A percentile compares a stretch with the other conserved stretches of the same genome.
Evolutionary conservation across 768 basidiomycete species (phyloP).

Genomic region (Pleurotus ostreatus): DNA sequence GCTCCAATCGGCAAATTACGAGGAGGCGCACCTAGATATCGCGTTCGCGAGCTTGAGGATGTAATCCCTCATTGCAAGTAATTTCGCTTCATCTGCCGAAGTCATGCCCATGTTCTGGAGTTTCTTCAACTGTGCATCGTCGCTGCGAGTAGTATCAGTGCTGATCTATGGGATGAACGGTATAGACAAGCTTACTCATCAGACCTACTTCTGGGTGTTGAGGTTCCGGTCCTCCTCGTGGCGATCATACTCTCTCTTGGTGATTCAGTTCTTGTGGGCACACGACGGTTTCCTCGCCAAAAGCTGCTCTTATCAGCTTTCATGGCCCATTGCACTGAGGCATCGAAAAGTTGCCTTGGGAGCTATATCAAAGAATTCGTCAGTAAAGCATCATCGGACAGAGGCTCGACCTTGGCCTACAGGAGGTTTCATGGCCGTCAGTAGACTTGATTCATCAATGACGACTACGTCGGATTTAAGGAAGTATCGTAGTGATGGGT

Average conservation of each 20-base stretch:
- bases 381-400: too few species aligned
- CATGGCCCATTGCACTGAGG: slow-evolving; percentile 86
- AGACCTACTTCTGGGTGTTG: slow-evolving; percentile 50
- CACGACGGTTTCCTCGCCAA: slow-evolving; percentile 60
- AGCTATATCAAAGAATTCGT: slow-evolving; percentile 27
- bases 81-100: slow-evolving; percentile 73
- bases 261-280: slow-evolving; percentile 51
- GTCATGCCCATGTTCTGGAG: slow-evolving; percentile 89
- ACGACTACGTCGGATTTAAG: slow-evolving; percentile 77
- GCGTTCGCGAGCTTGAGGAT: slow-evolving; percentile 80
- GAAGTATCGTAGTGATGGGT: slow-evolving; percentile 85
- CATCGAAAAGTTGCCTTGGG: slow-evolving; percentile 74
- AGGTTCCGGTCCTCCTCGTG: slow-evolving; percentile 48
- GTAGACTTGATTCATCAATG: slow-evolving; percentile 71
- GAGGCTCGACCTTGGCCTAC: slow-evolving; percentile 39
- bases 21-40: slow-evolving; percentile 56
- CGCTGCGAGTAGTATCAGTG: slow-evolving; percentile 41
- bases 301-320: slow-evolving; percentile 76
- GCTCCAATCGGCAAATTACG: too few species aligned
- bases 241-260: slow-evolving; percentile 69
- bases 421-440: slow-evolving; percentile 72
- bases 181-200: slow-evolving; percentile 62
- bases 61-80: slow-evolving; percentile 87
- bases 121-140: slow-evolving; percentile 70
- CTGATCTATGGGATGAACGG: not conserved